phyloP scores from a whole-genome alignment of 176 grass and related monocot genomes.

The Oryza australiensis region DNA sequence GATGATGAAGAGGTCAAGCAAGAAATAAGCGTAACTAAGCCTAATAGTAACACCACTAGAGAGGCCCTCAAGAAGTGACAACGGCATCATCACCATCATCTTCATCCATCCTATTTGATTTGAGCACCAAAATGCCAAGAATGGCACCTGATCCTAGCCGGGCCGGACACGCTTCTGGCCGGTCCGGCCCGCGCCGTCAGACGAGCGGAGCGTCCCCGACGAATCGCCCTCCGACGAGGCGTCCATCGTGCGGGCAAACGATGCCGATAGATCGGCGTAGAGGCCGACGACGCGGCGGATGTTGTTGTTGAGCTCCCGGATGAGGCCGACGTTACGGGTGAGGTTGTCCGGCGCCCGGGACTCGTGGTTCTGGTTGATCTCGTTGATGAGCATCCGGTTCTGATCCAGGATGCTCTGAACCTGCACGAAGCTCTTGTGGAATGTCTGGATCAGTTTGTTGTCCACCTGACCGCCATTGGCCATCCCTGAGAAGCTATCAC shows the following conservation, averaged over 20 bases:
- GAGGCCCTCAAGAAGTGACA: not conserved
- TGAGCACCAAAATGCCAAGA: not conserved
- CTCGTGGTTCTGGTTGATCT: slow-evolving; percentile 94
- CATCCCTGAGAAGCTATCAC: slow-evolving; percentile 70
- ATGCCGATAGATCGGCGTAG: slow-evolving; percentile 67
- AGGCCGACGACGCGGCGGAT: slow-evolving; percentile 73
- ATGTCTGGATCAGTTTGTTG: slow-evolving; percentile 61
- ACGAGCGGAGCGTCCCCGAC: slow-evolving; percentile 50
- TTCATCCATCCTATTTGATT: not conserved
- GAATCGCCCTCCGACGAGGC: slow-evolving; percentile 71
- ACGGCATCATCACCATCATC: not conserved
- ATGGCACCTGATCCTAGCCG: slow-evolving; percentile 4
- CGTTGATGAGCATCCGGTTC: slow-evolving; percentile 75
- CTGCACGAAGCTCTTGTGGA: slow-evolving; percentile 92
- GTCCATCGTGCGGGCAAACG: slow-evolving; percentile 58
- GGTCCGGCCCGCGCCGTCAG: slow-evolving; percentile 19
- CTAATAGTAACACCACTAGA: slow-evolving; percentile 22
- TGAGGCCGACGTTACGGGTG: slow-evolving; percentile 73
- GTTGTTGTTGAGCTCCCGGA: slow-evolving; percentile 89
- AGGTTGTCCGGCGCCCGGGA: slow-evolving; percentile 58
- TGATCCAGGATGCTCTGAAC: slow-evolving; percentile 78
- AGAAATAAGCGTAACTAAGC: slow-evolving; percentile 19
- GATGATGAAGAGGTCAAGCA: slow-evolving; percentile 14
- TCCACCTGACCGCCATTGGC: slow-evolving; percentile 52
- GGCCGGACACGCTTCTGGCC: slow-evolving; percentile 56